Evolutionary conservation across 2,329 filamentous ascomycete genomes (phyloP), one percentile per base, ranked within the genome.

Genomic region (Venturia carpophila): DNA sequence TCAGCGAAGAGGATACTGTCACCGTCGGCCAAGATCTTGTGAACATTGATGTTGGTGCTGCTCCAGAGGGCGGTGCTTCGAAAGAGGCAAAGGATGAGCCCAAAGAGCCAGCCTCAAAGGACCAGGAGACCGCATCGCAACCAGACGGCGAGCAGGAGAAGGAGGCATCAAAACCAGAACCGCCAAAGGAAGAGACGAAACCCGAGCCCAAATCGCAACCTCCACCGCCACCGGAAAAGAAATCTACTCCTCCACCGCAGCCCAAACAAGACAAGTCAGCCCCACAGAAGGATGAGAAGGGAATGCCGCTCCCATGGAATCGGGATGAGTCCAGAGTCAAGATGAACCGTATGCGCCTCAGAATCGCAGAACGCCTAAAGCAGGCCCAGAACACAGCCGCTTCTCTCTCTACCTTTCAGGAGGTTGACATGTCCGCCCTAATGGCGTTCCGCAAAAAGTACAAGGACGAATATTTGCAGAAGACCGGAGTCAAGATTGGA

Each of bases 331-430:
- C 91, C 69, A 87, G 92, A 67, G 92, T 97, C 73, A 99, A 99
- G 84, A 99, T 99, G 94, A 97, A 97, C 83, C 91, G 94, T 69
- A 99, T 99, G 94, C 92, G 94, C 69, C 86, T 97, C 67, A 88
- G 94, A 68, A 99, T 97, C 71, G 91, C 94, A 62, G 94, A 99
- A 82, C 92, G 94, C 71, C 85, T 99, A 69, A 99, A 99, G 86
- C 94, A 99, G 77, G 97, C 94, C 24, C 94, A 99, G 76, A 99
- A 99, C 80, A 97, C 94, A 1, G 93, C 94, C 62, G 94, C 94
- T 56, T 96, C 94, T 4, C 83, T 99, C 64, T 97, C 94, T 60
- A 99, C 94, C 34, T 99, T 99, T 84, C 97, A 99, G 78, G 93
- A 97, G 79, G 94, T 99, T 67, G 94, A 99, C 77, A 99, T 99